Conservation (phyloP, 1,284 basidiomycete species). For the Cryptococcus neoformans region DNA sequence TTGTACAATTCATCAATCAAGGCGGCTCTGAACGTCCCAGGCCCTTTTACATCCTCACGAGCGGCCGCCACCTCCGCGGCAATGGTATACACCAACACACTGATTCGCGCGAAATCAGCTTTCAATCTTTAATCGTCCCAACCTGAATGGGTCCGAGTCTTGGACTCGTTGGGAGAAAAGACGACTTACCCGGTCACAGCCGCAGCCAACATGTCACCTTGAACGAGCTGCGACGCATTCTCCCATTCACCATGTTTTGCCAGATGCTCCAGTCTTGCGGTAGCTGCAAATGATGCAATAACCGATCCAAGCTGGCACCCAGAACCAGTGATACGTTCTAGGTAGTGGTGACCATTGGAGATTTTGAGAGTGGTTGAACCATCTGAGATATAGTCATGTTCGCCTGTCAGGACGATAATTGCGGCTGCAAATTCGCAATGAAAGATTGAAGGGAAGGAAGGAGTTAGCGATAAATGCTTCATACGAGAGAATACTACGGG, state of each 20-base stretch:
- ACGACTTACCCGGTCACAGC: constrained; percentile 68
- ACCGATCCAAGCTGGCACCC: constrained; percentile 65
- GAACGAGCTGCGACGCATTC: constrained; percentile 53
- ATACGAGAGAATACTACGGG: too few relatives aligned
- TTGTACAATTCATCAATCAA: constrained; percentile 77
- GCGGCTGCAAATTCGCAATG: constrained; percentile 57
- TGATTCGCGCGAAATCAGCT: constrained; percentile 34
- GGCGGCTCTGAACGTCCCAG: constrained; percentile 82
- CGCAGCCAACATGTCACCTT: constrained; percentile 69
- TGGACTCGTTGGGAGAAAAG: not conserved
- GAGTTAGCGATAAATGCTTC: not conserved
- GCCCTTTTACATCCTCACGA: constrained; percentile 69
- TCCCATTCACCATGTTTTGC: constrained; percentile 16
- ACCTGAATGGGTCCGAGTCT: not conserved
- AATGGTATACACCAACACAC: constrained; percentile 75
- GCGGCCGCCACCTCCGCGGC: constrained; percentile 76
- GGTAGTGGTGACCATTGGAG: constrained; percentile 66
- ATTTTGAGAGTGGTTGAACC: constrained; percentile 66
- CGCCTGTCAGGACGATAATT: constrained; percentile 78
- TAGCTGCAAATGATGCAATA: constrained; percentile 64
- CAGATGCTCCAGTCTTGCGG: constrained; percentile 53
- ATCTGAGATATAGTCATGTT: constrained; percentile 81
- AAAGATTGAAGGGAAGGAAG: not conserved
- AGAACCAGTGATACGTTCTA: constrained; percentile 43
- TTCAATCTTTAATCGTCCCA: not conserved